These are phyloP conservation scores for Lolium multiflorum DNA, from an alignment of 176 grass and related monocot species.

Conservation along the genomic window DNA sequence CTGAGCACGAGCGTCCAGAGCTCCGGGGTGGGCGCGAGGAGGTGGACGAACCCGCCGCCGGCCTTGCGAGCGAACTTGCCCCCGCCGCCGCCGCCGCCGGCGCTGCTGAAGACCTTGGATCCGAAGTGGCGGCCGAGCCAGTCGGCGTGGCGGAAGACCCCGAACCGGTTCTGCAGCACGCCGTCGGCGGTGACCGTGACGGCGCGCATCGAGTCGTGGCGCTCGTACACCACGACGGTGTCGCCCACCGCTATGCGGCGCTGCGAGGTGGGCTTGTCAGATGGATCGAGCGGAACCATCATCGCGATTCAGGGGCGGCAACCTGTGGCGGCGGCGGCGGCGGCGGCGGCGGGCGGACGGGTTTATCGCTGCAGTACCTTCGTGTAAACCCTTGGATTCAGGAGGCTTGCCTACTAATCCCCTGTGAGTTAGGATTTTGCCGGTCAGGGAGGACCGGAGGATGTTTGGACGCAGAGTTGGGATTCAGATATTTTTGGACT, in stretches of 20 bases:
- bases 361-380: not conserved
- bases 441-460: not conserved
- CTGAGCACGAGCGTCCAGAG: slow-evolving; percentile 94
- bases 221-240: slow-evolving; percentile 87
- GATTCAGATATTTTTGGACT: too few relatives aligned
- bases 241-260: slow-evolving; percentile 70
- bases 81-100: not conserved
- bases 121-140: slow-evolving; percentile 88
- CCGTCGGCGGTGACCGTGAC: slow-evolving; percentile 55
- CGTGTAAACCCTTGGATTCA: slow-evolving; percentile 9
- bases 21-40: slow-evolving; percentile 79
- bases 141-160: slow-evolving; percentile 76
- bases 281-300: slow-evolving; percentile 59
- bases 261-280: slow-evolving; percentile 53
- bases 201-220: slow-evolving; percentile 72
- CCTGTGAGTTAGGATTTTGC: not conserved
- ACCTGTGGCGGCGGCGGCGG: not conserved
- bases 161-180: slow-evolving; percentile 84
- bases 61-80: slow-evolving; percentile 5
- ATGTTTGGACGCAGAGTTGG: not conserved
- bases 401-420: not conserved
- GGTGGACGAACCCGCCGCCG: slow-evolving; percentile 68
- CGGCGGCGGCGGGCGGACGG: not conserved
- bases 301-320: not conserved
- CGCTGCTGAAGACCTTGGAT: slow-evolving; percentile 67